A percentile compares a stretch with the other conserved stretches of the same genome.
These are phyloP conservation scores for Camellia granthamiana DNA, from an alignment of 148 eudicot species.

Conservation along the genomic window DNA sequence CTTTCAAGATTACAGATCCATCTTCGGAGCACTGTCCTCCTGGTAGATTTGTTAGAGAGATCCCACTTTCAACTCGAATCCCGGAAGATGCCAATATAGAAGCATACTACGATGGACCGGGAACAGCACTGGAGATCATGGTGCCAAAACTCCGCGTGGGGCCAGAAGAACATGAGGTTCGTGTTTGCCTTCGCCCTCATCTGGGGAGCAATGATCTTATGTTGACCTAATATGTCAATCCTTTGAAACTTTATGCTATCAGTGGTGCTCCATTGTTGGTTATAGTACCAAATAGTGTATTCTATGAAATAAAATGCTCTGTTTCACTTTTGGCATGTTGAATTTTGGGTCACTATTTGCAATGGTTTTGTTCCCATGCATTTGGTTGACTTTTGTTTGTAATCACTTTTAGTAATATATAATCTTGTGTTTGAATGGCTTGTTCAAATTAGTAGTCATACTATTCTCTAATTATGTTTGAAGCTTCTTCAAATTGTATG, in stretches of 20 bases:
- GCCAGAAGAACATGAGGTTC: slow-evolving; percentile 45
- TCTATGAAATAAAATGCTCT: slow-evolving; percentile 5
- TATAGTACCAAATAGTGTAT: neutral
- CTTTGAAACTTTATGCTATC: neutral
- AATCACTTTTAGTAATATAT: neutral
- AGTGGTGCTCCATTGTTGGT: slow-evolving; percentile 20
- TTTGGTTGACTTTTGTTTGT: slow-evolving; percentile 1
- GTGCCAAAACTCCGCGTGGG: slow-evolving; percentile 42
- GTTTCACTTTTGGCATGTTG: neutral
- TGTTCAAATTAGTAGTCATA: neutral
- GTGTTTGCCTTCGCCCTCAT: slow-evolving; percentile 34
- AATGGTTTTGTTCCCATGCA: slow-evolving; percentile 13
- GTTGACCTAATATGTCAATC: slow-evolving; percentile 8
- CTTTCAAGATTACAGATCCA: slow-evolving; percentile 37
- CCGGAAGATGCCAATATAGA: slow-evolving; percentile 44
- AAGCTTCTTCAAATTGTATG: too few relatives aligned
- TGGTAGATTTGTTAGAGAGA: slow-evolving; percentile 37
- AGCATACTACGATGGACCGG: slow-evolving; percentile 34
- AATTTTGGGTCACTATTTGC: slow-evolving; percentile 10
- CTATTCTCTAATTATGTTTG: neutral
- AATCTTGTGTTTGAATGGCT: neutral
- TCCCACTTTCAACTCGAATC: slow-evolving; percentile 31
- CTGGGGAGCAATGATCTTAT: slow-evolving; percentile 19
- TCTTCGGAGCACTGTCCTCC: slow-evolving; percentile 40
- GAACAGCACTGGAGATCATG: slow-evolving; percentile 32